These are phyloP conservation scores for Skeletonema costatum DNA, from an alignment of 108 stramenopile species.

Conservation along the genomic window DNA sequence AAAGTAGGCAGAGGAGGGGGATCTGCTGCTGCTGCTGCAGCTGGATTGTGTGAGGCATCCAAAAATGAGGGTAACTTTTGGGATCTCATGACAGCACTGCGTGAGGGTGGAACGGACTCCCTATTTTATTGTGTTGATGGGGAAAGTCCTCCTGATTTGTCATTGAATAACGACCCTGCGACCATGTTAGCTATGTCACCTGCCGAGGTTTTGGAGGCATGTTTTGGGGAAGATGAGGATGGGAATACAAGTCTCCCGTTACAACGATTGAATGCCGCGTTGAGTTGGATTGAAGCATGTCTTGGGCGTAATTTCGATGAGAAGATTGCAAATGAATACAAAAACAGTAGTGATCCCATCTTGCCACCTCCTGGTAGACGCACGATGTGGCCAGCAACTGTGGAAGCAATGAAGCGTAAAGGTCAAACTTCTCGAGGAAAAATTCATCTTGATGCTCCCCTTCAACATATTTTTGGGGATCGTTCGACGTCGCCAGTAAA, in stretches of 20 bases:
- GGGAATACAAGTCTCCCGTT: constrained; percentile 27
- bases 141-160: constrained; percentile 27
- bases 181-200: constrained; percentile 44
- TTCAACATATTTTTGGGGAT: constrained; percentile 18
- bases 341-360: constrained; percentile 24
- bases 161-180: constrained; percentile 42
- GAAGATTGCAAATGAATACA: constrained; percentile 13
- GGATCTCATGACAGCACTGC: constrained; percentile 55
- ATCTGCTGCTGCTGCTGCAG: neutral
- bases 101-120: constrained; percentile 50
- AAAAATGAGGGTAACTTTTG: constrained; percentile 69
- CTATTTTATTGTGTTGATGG: constrained; percentile 52
- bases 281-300: constrained; percentile 68
- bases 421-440: constrained; percentile 8
- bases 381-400: constrained; percentile 45
- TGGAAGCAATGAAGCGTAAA: constrained; percentile 21
- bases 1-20: neutral
- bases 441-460: constrained; percentile 52
- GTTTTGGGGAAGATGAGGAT: constrained; percentile 13
- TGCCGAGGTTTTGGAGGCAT: constrained; percentile 43
- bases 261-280: constrained; percentile 48
- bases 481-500: neutral
- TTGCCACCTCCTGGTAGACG: constrained; percentile 34
- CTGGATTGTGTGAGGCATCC: constrained; percentile 2
- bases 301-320: constrained; percentile 46